Conservation (phyloP, 2,329 filamentous ascomycete species). For the Cladophialophora psammophila region DNA sequence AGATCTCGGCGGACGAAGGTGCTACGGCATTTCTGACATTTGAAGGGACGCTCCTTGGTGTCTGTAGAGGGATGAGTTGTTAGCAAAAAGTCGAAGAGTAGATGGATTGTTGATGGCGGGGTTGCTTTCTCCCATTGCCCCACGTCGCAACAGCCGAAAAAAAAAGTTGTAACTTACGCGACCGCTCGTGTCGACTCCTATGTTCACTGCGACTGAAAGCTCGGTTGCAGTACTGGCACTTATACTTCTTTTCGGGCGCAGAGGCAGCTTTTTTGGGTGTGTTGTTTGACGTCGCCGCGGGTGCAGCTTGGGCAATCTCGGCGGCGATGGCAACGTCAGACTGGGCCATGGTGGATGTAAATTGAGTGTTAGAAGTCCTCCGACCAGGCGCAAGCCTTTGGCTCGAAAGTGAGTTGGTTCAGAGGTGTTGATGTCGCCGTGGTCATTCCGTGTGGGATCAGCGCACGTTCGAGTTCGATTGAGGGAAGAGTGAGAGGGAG, state of each 20-base stretch:
- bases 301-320: slow-evolving; percentile 41
- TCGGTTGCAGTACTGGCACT: slow-evolving; percentile 97
- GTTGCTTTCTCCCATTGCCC: slow-evolving; percentile 32
- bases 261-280: slow-evolving; percentile 76
- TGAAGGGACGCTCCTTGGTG: slow-evolving; percentile 98
- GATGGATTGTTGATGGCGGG: slow-evolving; percentile 33
- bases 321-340: slow-evolving; percentile 40
- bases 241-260: slow-evolving; percentile 96
- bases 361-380: slow-evolving; percentile 37
- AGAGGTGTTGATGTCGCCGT: slow-evolving; percentile 31
- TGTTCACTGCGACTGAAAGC: slow-evolving; percentile 98
- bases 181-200: slow-evolving; percentile 93
- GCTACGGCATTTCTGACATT: slow-evolving; percentile 96
- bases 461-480: slow-evolving; percentile 19
- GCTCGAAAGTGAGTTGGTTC: slow-evolving; percentile 41
- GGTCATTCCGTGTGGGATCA: slow-evolving; percentile 35
- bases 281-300: slow-evolving; percentile 62
- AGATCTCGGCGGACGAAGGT: slow-evolving; percentile 98
- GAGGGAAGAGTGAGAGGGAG: slow-evolving; percentile 17
- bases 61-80: slow-evolving; percentile 62
- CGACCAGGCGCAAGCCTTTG: slow-evolving; percentile 41
- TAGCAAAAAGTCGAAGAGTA: slow-evolving; percentile 23
- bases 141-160: slow-evolving; percentile 38
- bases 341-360: slow-evolving; percentile 34
- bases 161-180: slow-evolving; percentile 72